Percentiles rank a stretch among this genome's conserved stretches.
phyloP scores from a whole-genome alignment of 768 basidiomycete species.

The Panaeolus cyanescens region DNA sequence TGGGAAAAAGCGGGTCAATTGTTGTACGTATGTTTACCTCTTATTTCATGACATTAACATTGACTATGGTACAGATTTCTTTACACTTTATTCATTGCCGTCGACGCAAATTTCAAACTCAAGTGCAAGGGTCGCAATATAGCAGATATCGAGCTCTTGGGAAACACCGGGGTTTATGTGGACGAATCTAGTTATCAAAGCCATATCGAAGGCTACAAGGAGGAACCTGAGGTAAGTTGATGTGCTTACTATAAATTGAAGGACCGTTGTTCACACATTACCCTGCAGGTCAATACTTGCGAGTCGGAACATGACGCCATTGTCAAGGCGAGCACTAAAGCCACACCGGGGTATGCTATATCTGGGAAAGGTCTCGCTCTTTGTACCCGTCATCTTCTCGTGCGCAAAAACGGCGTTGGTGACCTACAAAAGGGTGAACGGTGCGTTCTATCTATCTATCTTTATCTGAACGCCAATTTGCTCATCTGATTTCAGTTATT shows the following conservation, averaged over 20 bases:
- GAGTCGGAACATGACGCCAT: constrained; percentile 16
- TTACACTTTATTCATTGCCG: constrained; percentile 14
- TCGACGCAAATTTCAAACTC: constrained; percentile 25
- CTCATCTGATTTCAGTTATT: constrained; percentile 9
- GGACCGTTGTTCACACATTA: background rate
- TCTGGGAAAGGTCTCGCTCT: constrained; percentile 6
- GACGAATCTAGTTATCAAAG: constrained; percentile 3
- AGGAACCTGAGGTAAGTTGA: constrained; percentile 12
- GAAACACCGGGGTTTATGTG: constrained; percentile 13
- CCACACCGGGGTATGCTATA: constrained; percentile 9
- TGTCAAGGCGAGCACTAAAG: constrained; percentile 7
- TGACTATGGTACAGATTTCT: constrained; percentile 13
- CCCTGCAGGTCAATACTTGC: constrained; percentile 18
- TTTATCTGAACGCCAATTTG: background rate
- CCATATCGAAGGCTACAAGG: constrained; percentile 11
- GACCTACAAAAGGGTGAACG: background rate
- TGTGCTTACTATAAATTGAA: background rate
- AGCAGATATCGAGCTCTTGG: constrained; percentile 15
- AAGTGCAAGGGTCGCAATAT: constrained; percentile 16
- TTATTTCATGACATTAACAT: background rate
- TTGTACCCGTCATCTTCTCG: background rate
- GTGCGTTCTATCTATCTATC: background rate
- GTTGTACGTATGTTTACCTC: constrained; percentile 12
- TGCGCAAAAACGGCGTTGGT: constrained; percentile 3
- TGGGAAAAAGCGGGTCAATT: constrained; percentile 9